Evolutionary conservation across 2,329 filamentous ascomycete genomes (phyloP), one percentile per base, ranked within the genome.

Genomic region (Cladosporium velox): DNA sequence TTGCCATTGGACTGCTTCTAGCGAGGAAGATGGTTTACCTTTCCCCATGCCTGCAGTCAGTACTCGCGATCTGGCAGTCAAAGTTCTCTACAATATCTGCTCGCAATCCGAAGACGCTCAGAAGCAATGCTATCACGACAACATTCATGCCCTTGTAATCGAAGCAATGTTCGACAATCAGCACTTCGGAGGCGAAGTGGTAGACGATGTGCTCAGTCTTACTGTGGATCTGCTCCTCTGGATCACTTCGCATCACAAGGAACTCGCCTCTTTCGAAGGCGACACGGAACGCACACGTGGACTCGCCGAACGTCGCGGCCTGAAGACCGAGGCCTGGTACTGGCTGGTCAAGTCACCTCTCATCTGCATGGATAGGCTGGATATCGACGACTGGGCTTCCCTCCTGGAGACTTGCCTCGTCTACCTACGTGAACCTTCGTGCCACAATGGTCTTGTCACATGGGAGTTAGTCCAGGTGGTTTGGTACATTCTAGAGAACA

Each of bases 51-150:
- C 52, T 55, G 3, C 52, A n/a, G 52, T 34, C 18, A 24, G 28
- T 10, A 55, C 52, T 32, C 57, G 57, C n/a, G 38, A 59, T 10
- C 55, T 74, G 11, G 73, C 78, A 55, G 71, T 79, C 35, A 79
- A 76, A 47, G 80, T 81, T 1, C 70, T 82, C 14, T 78, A 79
- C 71, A 83, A 83, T 67, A 41, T 64, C 24, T 64, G 61, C 51
- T 57, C 49, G 79, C 59, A 80, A 71, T 71, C 70, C 32, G 72
- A 73, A 47, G 47, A 65, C 26, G 69, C 72, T 10, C 72, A 73
- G 41, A 69, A 69, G 58, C 65, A 67, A 58, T 70, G 70, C 67
- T 74, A 59, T 14, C 34, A 30, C 38, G 57, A 47, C 7, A 10
- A 47, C 14, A 30, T 59, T 5, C 52, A 55, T 18, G 32, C 52